phyloP scores from a whole-genome alignment of 2,329 filamentous ascomycete species.

The Neurospora sp. region DNA sequence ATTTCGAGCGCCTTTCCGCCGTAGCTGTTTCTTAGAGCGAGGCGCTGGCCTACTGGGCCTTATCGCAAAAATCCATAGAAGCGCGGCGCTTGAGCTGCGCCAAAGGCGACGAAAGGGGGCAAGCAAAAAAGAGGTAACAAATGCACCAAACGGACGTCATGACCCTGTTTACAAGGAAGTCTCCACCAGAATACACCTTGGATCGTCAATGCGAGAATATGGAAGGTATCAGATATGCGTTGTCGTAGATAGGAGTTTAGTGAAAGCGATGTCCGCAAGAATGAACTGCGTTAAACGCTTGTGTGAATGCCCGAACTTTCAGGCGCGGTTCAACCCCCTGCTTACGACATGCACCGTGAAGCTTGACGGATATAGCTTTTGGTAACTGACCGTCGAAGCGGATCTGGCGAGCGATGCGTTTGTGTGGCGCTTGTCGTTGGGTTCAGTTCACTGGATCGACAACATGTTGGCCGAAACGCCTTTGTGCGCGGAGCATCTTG shows the following conservation, averaged over 20 bases:
- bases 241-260: not conserved
- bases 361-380: not conserved
- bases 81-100: not conserved
- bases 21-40: not conserved
- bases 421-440: not conserved
- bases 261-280: not conserved
- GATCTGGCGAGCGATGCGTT: not conserved
- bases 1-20: not conserved
- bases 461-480: not conserved
- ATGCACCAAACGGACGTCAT: not conserved
- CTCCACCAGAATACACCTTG: not conserved
- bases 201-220: not conserved
- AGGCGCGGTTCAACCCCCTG: not conserved
- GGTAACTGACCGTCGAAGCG: not conserved
- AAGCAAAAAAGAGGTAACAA: not conserved
- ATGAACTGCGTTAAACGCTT: not conserved
- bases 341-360: not conserved
- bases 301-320: not conserved
- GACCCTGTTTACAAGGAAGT: not conserved
- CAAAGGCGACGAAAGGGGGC: not conserved
- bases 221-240: not conserved
- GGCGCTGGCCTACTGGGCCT: not conserved
- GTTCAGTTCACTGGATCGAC: not conserved
- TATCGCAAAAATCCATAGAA: not conserved
- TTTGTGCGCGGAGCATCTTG: not conserved